Evolutionary conservation across 345 rosid genomes (phyloP).

Genomic region (Aurinia saxatilis): DNA sequence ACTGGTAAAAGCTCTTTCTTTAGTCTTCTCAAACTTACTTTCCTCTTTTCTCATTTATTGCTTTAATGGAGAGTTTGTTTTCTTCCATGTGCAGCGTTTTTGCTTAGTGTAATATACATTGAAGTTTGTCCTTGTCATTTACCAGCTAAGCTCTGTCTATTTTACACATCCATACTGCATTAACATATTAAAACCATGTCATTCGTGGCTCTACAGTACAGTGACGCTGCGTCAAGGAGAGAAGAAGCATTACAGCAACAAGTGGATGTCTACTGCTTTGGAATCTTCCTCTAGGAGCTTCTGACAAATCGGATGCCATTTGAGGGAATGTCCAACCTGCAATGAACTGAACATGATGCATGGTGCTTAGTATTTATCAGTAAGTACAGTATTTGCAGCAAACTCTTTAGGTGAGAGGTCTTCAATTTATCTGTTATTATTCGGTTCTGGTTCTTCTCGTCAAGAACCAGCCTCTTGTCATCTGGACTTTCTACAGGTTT

Average conservation of each 20-base stretch:
- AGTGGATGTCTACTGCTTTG: conserved; percentile 96
- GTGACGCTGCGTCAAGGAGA: conserved; percentile 95
- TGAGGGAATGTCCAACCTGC: conserved; percentile 96
- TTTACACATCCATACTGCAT: background rate
- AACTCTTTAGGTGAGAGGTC: conserved; percentile 43
- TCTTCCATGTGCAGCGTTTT: conserved; percentile 49
- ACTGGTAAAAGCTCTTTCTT: conserved; percentile 50
- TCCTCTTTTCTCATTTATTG: background rate
- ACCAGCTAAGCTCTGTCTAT: background rate
- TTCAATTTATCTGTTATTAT: conserved; percentile 60
- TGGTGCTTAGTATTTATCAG: too few relatives aligned
- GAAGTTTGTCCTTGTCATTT: conserved; percentile 67
- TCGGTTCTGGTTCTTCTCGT: conserved; percentile 79
- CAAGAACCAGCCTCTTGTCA: conserved; percentile 68
- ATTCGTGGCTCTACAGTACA: conserved; percentile 84
- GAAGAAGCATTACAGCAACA: conserved; percentile 96
- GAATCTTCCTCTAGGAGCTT: conserved; percentile 88
- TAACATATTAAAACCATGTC: background rate
- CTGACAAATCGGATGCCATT: conserved; percentile 94
- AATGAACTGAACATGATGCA: too few relatives aligned
- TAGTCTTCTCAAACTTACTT: conserved; percentile 9
- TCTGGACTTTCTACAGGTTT: too few relatives aligned
- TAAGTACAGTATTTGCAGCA: conserved; percentile 83
- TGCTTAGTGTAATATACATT: conserved; percentile 85
- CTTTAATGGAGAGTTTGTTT: background rate